Conservation (phyloP, 2,329 filamentous ascomycete species). For the Aspergillus sp. region DNA sequence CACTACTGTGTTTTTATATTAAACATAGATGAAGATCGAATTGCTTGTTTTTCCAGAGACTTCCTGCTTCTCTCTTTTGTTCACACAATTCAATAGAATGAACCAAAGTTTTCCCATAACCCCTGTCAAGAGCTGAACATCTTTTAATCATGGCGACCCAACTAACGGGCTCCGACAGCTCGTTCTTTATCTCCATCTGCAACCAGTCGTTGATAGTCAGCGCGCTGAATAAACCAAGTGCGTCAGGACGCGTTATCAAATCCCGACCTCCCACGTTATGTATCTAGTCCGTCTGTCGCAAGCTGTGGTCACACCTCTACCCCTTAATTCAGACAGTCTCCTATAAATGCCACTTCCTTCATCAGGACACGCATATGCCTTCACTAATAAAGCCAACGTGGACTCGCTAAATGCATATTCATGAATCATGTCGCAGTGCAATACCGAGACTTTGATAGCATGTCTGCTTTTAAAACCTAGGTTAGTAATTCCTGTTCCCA, state of each 20-base stretch:
- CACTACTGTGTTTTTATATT: no score
- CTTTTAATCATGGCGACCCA: not conserved
- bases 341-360: not conserved
- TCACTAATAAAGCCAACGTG: not conserved
- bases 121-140: not conserved
- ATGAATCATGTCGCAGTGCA: constrained; percentile 21
- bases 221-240: not conserved
- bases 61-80: not conserved
- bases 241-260: constrained; percentile 5
- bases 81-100: not conserved
- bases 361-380: not conserved
- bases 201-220: not conserved
- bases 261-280: not conserved
- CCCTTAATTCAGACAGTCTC: not conserved
- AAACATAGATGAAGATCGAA: not conserved
- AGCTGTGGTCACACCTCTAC: not conserved
- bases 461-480: constrained; percentile 37
- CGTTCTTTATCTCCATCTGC: not conserved
- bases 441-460: constrained; percentile 28
- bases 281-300: not conserved
- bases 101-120: not conserved
- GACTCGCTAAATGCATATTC: not conserved
- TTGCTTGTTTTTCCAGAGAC: not conserved
- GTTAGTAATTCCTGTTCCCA: constrained; percentile 23
- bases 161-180: not conserved